Base-by-base conservation (phyloP, 1,139 yeast species). In the Candida smagusa region DNA sequence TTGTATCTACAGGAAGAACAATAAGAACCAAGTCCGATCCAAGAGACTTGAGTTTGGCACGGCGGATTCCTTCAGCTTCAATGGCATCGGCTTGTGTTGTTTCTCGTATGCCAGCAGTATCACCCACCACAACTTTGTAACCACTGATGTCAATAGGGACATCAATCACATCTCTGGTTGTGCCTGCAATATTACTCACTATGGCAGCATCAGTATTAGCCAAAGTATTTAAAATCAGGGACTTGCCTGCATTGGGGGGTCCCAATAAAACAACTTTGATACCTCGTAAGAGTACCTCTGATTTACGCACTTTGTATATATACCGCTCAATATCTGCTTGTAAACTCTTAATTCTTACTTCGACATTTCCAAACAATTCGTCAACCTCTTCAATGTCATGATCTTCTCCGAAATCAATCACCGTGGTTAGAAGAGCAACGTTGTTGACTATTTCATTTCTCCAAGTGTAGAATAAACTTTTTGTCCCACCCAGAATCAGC, bases 201-300 rank as follows among this genome's bases (percentile, higher is more conserved):
- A 92, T 89, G 0, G 97, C 95, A 9, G 90, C 87, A 28, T 90
- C 95, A 35, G 85, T 77, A 43, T 82, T 75, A 0, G 92, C 88
- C 9, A 92, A 61, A 9, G 63, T 54, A 52, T 94, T 92, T 34
- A 92, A 61, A 9, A 92, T 63, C 0, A 96, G 86, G 2, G 97
- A 89, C 56, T 92, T 92, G 0, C 99, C 99, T 1, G 96, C 97
- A 59, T 92, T 92, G 1, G 98, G 97, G 4, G 96, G 95, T 0
- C 98, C 99, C 13, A 90, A 49, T 13, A 92, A 63, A 0, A 84
- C 80, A 30, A 90, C 54, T 43, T 77, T 79, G 30, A 92, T 79
- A 1, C 99, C 99, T 21, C 74, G 70, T 33, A 83, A 58, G 12
- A 92, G 61, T 1, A 90, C 64, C 46, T 81, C 85, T 0, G 94